Conservation (phyloP, 352 stramenopile genomes). For the Thraustochytrium striatum region DNA sequence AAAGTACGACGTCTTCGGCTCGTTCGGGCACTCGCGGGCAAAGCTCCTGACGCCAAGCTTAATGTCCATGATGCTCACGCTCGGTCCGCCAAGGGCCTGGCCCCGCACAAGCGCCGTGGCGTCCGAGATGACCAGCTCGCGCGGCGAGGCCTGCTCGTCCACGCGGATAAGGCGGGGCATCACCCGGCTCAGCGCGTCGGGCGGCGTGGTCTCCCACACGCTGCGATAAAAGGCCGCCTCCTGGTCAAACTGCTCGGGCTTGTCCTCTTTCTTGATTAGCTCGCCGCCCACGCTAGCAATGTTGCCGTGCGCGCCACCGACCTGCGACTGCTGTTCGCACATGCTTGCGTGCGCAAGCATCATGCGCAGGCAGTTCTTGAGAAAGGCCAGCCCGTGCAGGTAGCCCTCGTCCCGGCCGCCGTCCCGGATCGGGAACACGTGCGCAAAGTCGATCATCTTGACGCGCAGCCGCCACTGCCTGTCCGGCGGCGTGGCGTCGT, state of each 20-base stretch:
- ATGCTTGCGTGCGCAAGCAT: not conserved
- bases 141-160: not conserved
- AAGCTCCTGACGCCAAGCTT: constrained; percentile 40
- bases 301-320: constrained; percentile 40
- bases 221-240: constrained; percentile 43
- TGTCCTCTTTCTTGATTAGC: constrained; percentile 43
- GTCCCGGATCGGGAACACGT: constrained; percentile 52
- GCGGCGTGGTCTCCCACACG: not conserved
- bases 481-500: constrained; percentile 66
- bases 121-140: constrained; percentile 41
- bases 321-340: constrained; percentile 17
- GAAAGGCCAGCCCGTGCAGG: constrained; percentile 47
- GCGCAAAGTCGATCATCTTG: constrained; percentile 59
- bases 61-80: constrained; percentile 39
- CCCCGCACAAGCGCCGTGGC: not conserved
- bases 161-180: constrained; percentile 26
- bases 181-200: not conserved
- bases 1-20: constrained; percentile 39
- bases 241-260: constrained; percentile 32
- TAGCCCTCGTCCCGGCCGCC: constrained; percentile 46
- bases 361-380: not conserved
- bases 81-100: constrained; percentile 2
- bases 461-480: constrained; percentile 14
- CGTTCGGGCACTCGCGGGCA: constrained; percentile 9
- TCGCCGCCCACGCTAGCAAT: not conserved